Evolutionary conservation across 208 protist genomes (phyloP).

Genomic region (Trypanosoma theileri): DNA sequence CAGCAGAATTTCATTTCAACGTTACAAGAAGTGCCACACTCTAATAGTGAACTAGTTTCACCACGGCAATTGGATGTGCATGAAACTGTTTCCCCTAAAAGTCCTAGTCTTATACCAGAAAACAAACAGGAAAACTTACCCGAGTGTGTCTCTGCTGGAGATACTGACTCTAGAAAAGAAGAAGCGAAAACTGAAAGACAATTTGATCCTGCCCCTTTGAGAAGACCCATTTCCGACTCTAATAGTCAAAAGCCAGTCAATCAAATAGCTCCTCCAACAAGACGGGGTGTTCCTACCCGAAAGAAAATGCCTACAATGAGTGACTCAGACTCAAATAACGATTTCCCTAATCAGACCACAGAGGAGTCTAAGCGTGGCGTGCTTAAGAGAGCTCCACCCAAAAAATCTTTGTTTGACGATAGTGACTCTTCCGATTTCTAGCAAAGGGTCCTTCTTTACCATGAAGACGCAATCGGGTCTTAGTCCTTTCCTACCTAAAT

Average conservation of each 20-base stretch:
- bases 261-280: constrained; percentile 12
- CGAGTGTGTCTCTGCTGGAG: background rate
- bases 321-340: constrained; percentile 14
- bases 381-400: background rate
- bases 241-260: background rate
- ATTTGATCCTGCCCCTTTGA: too few species aligned
- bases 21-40: too few species aligned
- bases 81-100: too few species aligned
- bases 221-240: background rate
- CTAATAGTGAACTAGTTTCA: too few species aligned
- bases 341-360: background rate
- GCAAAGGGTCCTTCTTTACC: background rate
- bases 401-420: constrained; percentile 17
- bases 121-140: too few species aligned
- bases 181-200: background rate
- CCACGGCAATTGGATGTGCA: too few species aligned
- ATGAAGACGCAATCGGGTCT: background rate
- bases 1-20: too few species aligned
- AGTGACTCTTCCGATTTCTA: constrained; percentile 18
- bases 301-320: constrained; percentile 9
- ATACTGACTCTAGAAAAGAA: background rate
- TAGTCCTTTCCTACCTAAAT: constrained; percentile 13
- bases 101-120: too few species aligned
- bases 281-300: background rate
- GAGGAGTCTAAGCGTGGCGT: background rate